A percentile compares a stretch with the other conserved stretches of the same genome.
Evolutionary conservation across 331 rosid genomes (phyloP).

Genomic region (Rosa hybrid): DNA sequence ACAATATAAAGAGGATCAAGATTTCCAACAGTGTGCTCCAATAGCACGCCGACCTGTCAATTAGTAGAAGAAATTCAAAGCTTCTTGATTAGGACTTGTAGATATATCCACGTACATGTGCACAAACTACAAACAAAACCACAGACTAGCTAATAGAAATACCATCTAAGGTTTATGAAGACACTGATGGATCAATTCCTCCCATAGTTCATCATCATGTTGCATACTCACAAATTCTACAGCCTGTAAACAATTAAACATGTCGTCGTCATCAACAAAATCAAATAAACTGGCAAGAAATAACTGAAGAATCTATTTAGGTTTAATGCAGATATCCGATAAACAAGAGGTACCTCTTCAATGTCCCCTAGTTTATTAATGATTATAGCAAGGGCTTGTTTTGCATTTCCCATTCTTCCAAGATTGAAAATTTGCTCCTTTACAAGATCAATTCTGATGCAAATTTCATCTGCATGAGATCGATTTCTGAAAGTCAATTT

Average conservation of each 20-base stretch:
- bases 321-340: background rate
- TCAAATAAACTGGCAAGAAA: conserved; percentile 24
- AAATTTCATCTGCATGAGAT: conserved; percentile 86
- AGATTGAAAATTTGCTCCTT: conserved; percentile 93
- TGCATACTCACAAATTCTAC: conserved; percentile 83
- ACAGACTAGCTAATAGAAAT: background rate
- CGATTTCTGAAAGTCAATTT: conserved; percentile 28
- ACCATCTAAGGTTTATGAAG: conserved; percentile 94
- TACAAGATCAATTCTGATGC: conserved; percentile 61
- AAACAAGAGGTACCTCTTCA: conserved; percentile 71
- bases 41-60: conserved; percentile 79
- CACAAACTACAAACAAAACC: background rate
- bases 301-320: conserved; percentile 8
- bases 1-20: conserved; percentile 97
- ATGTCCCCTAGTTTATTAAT: conserved; percentile 87
- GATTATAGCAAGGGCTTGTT: conserved; percentile 81
- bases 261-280: background rate
- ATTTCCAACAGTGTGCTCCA: conserved; percentile 99
- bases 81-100: conserved; percentile 15
- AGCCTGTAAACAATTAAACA: conserved; percentile 48
- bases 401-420: conserved; percentile 96
- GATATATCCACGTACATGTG: background rate
- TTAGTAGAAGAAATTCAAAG: conserved; percentile 27
- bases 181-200: conserved; percentile 76
- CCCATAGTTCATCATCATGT: conserved; percentile 90